A percentile compares a stretch with the other conserved stretches of the same genome.
Evolutionary conservation across 192 early-diverging fungal species (phyloP).

Genomic region (Phlyctochytrium arcticum): DNA sequence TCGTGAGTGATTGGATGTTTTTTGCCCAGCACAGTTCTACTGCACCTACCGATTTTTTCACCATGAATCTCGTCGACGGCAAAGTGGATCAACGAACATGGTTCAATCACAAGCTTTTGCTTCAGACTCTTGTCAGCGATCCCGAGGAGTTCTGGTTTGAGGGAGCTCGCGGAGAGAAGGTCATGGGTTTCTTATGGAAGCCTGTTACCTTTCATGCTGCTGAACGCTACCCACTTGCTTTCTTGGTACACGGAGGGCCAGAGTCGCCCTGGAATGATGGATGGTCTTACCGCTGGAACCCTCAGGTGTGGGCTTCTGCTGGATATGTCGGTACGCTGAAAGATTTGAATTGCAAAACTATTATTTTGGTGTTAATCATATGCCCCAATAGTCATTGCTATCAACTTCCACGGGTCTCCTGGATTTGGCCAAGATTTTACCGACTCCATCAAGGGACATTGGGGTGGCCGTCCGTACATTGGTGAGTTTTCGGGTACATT

Average conservation of each 20-base stretch:
- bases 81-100: constrained; percentile 35
- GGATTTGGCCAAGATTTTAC: constrained; percentile 77
- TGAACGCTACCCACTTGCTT: constrained; percentile 68
- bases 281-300: constrained; percentile 70
- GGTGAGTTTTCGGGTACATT: background rate
- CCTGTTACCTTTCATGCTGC: constrained; percentile 52
- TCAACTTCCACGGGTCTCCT: constrained; percentile 77
- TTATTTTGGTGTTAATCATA: background rate
- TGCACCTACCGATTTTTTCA: constrained; percentile 8
- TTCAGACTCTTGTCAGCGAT: constrained; percentile 38
- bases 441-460: constrained; percentile 66
- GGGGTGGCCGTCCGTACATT: constrained; percentile 72
- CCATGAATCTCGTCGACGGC: background rate
- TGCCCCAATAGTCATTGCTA: constrained; percentile 54
- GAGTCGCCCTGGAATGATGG: constrained; percentile 64
- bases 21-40: constrained; percentile 4
- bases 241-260: constrained; percentile 80
- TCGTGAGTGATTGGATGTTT: background rate
- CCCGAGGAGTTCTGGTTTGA: constrained; percentile 68
- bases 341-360: background rate
- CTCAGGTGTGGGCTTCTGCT: constrained; percentile 65
- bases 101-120: constrained; percentile 38
- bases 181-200: constrained; percentile 66
- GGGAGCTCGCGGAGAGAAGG: constrained; percentile 52
- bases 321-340: constrained; percentile 35